Conservation (phyloP, 768 basidiomycete species). For the Hydnomerulius pinastri region DNA sequence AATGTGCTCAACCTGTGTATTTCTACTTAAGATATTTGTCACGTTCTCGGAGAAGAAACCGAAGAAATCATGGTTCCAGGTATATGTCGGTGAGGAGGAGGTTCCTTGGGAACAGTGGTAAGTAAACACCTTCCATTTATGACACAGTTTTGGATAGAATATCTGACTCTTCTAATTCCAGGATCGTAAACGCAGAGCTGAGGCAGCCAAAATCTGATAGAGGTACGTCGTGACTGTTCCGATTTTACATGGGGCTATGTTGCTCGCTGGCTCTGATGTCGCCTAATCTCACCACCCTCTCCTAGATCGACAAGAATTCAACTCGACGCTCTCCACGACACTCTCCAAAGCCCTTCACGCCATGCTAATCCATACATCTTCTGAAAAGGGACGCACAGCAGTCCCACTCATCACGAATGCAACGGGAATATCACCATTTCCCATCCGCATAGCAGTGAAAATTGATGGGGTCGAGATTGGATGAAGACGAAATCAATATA, state of each 20-base stretch:
- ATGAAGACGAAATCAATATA: too few relatives aligned
- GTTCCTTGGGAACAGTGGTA: conserved; percentile 89
- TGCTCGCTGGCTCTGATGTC: too few relatives aligned
- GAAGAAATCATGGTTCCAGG: conserved; percentile 78
- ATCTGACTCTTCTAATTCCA: conserved; percentile 25
- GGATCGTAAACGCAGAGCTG: conserved; percentile 81
- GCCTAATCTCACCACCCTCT: not conserved
- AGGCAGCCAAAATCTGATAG: conserved; percentile 67
- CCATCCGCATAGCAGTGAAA: conserved; percentile 66
- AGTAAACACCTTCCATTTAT: conserved; percentile 10
- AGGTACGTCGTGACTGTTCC: conserved; percentile 48
- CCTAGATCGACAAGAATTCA: conserved; percentile 53
- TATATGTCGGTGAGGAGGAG: conserved; percentile 74
- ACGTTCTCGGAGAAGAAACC: conserved; percentile 77
- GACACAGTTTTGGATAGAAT: not conserved
- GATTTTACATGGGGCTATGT: too few relatives aligned
- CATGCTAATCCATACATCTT: conserved; percentile 78
- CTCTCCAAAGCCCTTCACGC: conserved; percentile 67
- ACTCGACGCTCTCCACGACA: conserved; percentile 57
- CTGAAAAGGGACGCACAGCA: conserved; percentile 69
- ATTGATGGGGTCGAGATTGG: conserved; percentile 68
- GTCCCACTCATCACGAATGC: conserved; percentile 84
- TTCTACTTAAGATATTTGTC: conserved; percentile 52
- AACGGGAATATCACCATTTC: conserved; percentile 78
- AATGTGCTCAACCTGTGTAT: not conserved